Conservation (phyloP, 139 green algal species). For the Auxenochlorella pyrenoidosa region DNA sequence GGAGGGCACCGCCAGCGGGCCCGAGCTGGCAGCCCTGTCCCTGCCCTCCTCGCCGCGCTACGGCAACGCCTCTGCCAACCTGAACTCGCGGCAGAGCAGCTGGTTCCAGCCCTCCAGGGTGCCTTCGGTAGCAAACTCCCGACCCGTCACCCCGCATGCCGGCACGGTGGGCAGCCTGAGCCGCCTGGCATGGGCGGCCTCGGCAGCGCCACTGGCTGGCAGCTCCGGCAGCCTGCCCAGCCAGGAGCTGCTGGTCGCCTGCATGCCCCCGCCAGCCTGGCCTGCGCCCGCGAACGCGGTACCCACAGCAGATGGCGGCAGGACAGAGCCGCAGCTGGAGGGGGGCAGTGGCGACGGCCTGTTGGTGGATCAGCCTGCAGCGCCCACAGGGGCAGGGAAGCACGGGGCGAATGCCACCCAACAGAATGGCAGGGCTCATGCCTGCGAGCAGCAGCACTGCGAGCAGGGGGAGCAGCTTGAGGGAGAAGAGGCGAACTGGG, state of each 20-base stretch:
- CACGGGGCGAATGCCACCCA: neutral
- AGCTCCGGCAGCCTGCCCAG: neutral
- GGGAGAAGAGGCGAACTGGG: neutral
- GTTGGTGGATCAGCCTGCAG: no score
- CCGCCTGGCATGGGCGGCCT: neutral
- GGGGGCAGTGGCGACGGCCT: no score
- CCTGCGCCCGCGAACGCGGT: neutral
- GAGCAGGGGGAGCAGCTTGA: neutral
- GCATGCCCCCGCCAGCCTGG: conserved; percentile 2
- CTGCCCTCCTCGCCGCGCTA: conserved; percentile 7
- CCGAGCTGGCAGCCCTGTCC: neutral
- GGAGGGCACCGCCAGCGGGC: neutral
- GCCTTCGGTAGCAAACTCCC: neutral
- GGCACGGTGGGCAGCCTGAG: neutral
- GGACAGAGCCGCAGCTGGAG: neutral
- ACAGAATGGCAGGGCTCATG: neutral
- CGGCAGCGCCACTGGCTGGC: neutral
- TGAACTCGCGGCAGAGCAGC: neutral
- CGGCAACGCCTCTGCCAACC: neutral
- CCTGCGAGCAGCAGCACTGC: neutral
- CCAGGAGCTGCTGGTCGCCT: neutral
- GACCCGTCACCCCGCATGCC: neutral
- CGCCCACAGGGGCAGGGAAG: no score
- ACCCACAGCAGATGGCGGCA: neutral
- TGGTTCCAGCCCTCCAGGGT: neutral